These are phyloP conservation scores for Hibiscus trionum DNA, from an alignment of 345 rosid genomes.

Conservation along the genomic window DNA sequence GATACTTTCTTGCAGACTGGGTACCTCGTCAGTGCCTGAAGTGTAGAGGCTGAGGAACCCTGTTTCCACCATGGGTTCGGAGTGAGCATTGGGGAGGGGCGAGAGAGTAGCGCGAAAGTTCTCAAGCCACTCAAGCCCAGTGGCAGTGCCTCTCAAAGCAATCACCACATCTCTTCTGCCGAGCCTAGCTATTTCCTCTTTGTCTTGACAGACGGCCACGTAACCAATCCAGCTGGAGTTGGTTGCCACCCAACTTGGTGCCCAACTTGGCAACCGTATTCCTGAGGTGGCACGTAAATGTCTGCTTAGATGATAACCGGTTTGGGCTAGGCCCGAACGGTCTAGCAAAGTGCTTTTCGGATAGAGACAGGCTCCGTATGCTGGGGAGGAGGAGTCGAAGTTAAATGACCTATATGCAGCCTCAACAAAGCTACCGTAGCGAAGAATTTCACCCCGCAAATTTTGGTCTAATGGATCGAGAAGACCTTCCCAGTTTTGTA, in stretches of 20 bases:
- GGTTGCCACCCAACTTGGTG: conserved; percentile 54
- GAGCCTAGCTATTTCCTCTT: conserved; percentile 62
- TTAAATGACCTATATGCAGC: conserved; percentile 74
- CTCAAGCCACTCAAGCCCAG: conserved; percentile 91
- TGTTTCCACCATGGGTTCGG: conserved; percentile 77
- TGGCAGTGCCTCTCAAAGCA: conserved; percentile 78
- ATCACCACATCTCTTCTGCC: conserved; percentile 88
- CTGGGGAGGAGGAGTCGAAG: conserved; percentile 59
- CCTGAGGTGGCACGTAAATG: conserved; percentile 73
- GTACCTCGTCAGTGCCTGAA: conserved; percentile 30
- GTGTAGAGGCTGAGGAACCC: conserved; percentile 82
- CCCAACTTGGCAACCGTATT: conserved; percentile 64
- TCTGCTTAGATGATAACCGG: conserved; percentile 64
- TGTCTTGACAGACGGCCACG: conserved; percentile 81
- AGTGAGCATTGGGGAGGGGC: not conserved
- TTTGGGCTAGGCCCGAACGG: conserved; percentile 45
- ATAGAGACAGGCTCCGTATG: conserved; percentile 52
- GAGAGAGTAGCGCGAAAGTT: conserved; percentile 75
- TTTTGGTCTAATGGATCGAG: conserved; percentile 82
- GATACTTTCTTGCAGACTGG: conserved; percentile 58
- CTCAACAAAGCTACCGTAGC: conserved; percentile 77
- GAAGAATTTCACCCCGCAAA: conserved; percentile 65
- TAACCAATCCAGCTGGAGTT: conserved; percentile 95
- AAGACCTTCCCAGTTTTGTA: conserved; percentile 52
- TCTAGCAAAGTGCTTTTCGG: conserved; percentile 46